Evolutionary conservation across 2,329 filamentous ascomycete genomes (phyloP).

Genomic region (Arthroderma sp.): DNA sequence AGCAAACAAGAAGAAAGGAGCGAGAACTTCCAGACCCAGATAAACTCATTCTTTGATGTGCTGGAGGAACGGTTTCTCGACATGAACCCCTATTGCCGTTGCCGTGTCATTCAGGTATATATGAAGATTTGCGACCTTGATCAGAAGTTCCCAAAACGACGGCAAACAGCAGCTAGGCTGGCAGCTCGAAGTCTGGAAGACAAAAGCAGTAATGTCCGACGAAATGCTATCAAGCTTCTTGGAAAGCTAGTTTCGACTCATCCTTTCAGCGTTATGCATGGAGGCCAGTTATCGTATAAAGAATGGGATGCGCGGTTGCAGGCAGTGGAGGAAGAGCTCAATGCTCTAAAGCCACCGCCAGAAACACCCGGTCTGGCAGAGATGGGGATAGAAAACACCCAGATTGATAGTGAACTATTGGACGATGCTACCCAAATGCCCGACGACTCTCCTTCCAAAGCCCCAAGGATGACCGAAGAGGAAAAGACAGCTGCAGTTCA

Average conservation of each 20-base stretch:
- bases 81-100: constrained; percentile 91
- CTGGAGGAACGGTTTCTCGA: constrained; percentile 93
- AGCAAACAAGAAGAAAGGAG: constrained; percentile 83
- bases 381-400: constrained; percentile 49
- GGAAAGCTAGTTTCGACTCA: constrained; percentile 84
- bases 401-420: constrained; percentile 64
- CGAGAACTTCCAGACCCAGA: constrained; percentile 87
- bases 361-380: constrained; percentile 61
- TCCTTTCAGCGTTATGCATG: constrained; percentile 84
- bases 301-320: constrained; percentile 78
- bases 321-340: constrained; percentile 69
- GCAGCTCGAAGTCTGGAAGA: constrained; percentile 85
- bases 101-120: constrained; percentile 84
- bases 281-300: constrained; percentile 68
- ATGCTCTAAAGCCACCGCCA: constrained; percentile 66
- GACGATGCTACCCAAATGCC: constrained; percentile 80
- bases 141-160: constrained; percentile 84
- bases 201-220: constrained; percentile 92
- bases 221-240: constrained; percentile 88
- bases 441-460: constrained; percentile 52
- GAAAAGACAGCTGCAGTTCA: constrained; percentile 60
- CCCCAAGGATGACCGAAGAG: constrained; percentile 61
- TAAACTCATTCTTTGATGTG: constrained; percentile 94
- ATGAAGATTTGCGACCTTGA: constrained; percentile 86
- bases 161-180: constrained; percentile 76